These are phyloP conservation scores for Yamadazyma diddensiae DNA, from an alignment of 1,139 yeast genomes.

Conservation along the genomic window DNA sequence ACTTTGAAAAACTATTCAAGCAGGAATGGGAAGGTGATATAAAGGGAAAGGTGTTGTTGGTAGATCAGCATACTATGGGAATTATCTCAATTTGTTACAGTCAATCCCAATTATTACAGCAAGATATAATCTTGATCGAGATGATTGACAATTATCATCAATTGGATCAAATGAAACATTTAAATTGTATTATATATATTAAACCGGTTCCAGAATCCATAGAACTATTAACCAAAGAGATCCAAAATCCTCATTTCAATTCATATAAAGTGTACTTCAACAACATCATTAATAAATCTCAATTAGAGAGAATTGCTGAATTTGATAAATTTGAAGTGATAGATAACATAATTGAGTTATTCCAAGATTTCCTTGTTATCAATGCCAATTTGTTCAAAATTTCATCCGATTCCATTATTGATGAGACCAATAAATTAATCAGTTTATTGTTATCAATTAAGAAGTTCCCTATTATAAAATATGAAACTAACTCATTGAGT, in stretches of 20 bases:
- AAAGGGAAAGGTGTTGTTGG: constrained; percentile 68
- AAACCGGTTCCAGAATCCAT: constrained; percentile 71
- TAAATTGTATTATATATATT: constrained; percentile 77
- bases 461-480: constrained; percentile 73
- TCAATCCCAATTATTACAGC: constrained; percentile 77
- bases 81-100: constrained; percentile 84
- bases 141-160: constrained; percentile 58
- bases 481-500: constrained; percentile 67
- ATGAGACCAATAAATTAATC: constrained; percentile 52
- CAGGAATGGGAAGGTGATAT: constrained; percentile 20
- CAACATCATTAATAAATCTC: constrained; percentile 69
- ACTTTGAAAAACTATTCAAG: constrained; percentile 37
- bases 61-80: constrained; percentile 78
- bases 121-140: constrained; percentile 81
- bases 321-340: constrained; percentile 85
- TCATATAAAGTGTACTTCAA: constrained; percentile 75
- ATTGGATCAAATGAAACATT: constrained; percentile 72
- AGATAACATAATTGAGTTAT: constrained; percentile 71
- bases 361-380: constrained; percentile 76
- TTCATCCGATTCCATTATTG: constrained; percentile 26
- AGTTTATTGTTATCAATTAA: constrained; percentile 74
- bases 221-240: constrained; percentile 57
- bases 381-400: constrained; percentile 60
- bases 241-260: constrained; percentile 74
- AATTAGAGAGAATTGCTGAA: constrained; percentile 84